A percentile compares a stretch with the other conserved stretches of the same genome.
Conservation (phyloP, 176 grass and related monocot genomes). For the Luzula sylvatica region DNA sequence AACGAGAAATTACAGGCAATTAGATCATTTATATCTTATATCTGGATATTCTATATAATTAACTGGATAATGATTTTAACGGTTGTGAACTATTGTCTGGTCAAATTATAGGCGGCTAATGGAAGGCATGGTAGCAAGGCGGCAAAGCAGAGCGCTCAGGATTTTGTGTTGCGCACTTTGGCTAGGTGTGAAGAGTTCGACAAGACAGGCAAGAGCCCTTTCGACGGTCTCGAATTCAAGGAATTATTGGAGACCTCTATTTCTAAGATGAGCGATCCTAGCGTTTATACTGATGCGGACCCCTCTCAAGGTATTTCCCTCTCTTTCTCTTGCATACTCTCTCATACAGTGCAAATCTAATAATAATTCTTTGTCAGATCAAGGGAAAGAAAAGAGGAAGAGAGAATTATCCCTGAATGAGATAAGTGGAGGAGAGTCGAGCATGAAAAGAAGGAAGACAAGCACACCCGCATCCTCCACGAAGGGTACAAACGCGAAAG, state of each 20-base stretch:
- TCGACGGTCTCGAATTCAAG: conserved; percentile 35
- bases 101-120: conserved; percentile 5
- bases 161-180: conserved; percentile 47
- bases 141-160: conserved; percentile 46
- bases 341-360: too few relatives aligned
- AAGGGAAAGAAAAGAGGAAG: conserved; percentile 93
- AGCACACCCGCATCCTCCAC: conserved; percentile 46
- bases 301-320: conserved; percentile 1
- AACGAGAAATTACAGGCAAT: conserved; percentile 47
- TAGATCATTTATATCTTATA: conserved; percentile 8
- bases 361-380: too few relatives aligned
- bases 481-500: conserved; percentile 51
- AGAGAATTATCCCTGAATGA: too few relatives aligned
- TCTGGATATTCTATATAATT: conserved; percentile 1
- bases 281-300: conserved; percentile 5
- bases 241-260: conserved; percentile 3
- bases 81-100: neutral
- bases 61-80: neutral
- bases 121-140: conserved; percentile 36
- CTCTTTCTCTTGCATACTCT: neutral
- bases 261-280: conserved; percentile 10
- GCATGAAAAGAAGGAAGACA: conserved; percentile 28
- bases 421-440: too few relatives aligned
- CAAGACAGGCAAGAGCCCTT: conserved; percentile 43
- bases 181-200: conserved; percentile 45